phyloP scores from a whole-genome alignment of 768 basidiomycete species.

The Auricularia sp. region DNA sequence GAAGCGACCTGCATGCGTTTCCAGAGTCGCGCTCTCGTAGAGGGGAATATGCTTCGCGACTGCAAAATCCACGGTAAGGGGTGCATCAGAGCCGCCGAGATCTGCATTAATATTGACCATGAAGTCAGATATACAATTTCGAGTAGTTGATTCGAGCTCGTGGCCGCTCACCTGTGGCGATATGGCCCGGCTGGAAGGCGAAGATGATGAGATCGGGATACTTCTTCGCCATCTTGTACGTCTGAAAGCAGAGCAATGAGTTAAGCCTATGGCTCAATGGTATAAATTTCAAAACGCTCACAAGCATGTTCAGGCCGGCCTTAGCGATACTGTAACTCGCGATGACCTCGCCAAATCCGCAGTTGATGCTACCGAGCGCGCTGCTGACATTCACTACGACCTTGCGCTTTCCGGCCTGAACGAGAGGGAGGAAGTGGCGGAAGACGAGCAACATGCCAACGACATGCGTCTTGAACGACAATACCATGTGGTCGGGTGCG shows the following conservation, averaged over 20 bases:
- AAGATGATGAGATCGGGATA: conserved; percentile 24
- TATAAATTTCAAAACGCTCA: too few species aligned
- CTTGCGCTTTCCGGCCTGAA: conserved; percentile 23
- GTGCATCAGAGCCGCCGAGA: not conserved
- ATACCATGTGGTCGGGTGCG: conserved; percentile 14
- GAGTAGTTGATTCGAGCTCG: too few species aligned
- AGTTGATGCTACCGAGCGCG: conserved; percentile 25
- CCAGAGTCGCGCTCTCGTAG: not conserved
- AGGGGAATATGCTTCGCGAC: not conserved
- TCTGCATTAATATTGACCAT: not conserved
- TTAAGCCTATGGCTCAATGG: not conserved
- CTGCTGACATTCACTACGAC: conserved; percentile 27
- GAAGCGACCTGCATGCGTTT: not conserved
- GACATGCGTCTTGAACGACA: conserved; percentile 24
- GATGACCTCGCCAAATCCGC: conserved; percentile 18
- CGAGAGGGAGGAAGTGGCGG: conserved; percentile 24
- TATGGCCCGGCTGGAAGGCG: conserved; percentile 30
- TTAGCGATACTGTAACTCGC: conserved; percentile 31
- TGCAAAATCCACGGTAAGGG: not conserved
- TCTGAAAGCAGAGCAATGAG: conserved; percentile 12
- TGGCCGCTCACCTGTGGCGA: conserved; percentile 24
- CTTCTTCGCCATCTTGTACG: conserved; percentile 29
- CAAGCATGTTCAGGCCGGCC: conserved; percentile 12
- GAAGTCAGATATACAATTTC: not conserved
- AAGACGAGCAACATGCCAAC: conserved; percentile 26